Evolutionary conservation across 352 stramenopile species (phyloP).

Genomic region (Phytophthora sp.): DNA sequence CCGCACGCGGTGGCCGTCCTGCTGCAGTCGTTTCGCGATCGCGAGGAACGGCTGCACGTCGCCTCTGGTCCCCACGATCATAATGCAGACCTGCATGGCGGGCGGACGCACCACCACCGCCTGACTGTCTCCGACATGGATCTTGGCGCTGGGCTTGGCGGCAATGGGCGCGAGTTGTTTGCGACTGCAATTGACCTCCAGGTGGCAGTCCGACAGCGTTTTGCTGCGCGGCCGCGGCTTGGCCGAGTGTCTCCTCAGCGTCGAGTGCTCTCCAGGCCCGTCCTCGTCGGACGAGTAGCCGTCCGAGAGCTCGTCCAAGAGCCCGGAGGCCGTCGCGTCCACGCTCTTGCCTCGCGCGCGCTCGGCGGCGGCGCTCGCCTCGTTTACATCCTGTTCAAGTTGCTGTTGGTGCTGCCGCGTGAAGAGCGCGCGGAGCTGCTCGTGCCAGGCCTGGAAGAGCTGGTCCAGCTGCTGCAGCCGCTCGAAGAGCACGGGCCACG

Average conservation of each 20-base stretch:
- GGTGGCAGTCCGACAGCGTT: conserved; percentile 25
- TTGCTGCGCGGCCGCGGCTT: conserved; percentile 20
- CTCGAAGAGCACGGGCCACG: conserved; percentile 26
- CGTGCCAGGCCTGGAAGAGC: conserved; percentile 35
- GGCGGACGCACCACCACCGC: conserved; percentile 10
- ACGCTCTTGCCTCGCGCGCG: conserved; percentile 12
- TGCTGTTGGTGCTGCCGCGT: neutral
- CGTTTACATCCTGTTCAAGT: conserved; percentile 16
- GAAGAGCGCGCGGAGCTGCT: conserved; percentile 26
- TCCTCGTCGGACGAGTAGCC: conserved; percentile 26
- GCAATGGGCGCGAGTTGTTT: conserved; percentile 9
- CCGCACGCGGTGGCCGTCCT: conserved; percentile 88
- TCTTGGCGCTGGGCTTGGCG: conserved; percentile 2
- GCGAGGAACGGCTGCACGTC: conserved; percentile 85
- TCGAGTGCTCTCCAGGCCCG: conserved; percentile 17
- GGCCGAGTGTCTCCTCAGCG: conserved; percentile 8
- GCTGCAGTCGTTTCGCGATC: conserved; percentile 82
- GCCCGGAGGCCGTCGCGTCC: neutral
- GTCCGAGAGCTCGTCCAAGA: conserved; percentile 16
- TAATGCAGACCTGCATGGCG: conserved; percentile 81
- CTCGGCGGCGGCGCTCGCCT: neutral
- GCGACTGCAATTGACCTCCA: conserved; percentile 18
- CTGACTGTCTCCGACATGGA: conserved; percentile 3
- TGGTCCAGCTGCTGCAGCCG: conserved; percentile 32
- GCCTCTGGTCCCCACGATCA: conserved; percentile 86